Conservation (phyloP, 805 yeast genomes). For the Teunomyces lycoperdinae region DNA sequence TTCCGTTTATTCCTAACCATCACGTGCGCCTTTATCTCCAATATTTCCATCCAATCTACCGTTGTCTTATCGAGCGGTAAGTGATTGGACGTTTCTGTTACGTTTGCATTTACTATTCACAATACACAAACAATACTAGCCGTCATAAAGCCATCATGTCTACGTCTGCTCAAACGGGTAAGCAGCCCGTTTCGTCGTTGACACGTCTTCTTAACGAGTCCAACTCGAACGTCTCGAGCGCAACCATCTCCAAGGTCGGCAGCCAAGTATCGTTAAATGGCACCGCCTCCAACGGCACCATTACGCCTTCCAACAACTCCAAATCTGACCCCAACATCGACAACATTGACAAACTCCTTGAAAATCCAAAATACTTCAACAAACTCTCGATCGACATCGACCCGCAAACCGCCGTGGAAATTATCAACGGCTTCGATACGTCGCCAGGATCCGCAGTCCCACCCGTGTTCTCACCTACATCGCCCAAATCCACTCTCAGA, state of each 20-base stretch:
- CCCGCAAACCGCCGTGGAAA: conserved; percentile 1
- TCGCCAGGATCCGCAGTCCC: conserved; percentile 1
- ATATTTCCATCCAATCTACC: background rate
- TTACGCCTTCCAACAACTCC: background rate
- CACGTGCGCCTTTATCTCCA: background rate
- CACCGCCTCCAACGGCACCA: conserved; percentile 2
- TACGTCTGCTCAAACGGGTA: background rate
- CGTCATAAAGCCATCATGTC: background rate
- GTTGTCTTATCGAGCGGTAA: background rate
- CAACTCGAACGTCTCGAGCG: conserved; percentile 4
- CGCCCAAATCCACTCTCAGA: conserved; percentile 9
- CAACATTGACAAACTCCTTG: background rate
- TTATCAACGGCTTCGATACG: conserved; percentile 7
- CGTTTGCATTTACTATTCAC: background rate
- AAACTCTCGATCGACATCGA: conserved; percentile 4
- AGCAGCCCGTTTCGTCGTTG: conserved; percentile 32
- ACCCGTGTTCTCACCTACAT: conserved; percentile 9
- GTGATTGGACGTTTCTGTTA: background rate
- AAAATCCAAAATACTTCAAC: conserved; percentile 2
- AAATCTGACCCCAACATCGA: background rate
- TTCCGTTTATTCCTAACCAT: background rate
- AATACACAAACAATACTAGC: background rate
- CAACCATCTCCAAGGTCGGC: conserved; percentile 2
- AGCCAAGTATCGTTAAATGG: conserved; percentile 4
- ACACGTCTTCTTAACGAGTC: conserved; percentile 36